Evolutionary conservation across 225 moss, liverwort and hornwort genomes (phyloP), one percentile per base, ranked within the genome.

Genomic region (Climacium dendroides): DNA sequence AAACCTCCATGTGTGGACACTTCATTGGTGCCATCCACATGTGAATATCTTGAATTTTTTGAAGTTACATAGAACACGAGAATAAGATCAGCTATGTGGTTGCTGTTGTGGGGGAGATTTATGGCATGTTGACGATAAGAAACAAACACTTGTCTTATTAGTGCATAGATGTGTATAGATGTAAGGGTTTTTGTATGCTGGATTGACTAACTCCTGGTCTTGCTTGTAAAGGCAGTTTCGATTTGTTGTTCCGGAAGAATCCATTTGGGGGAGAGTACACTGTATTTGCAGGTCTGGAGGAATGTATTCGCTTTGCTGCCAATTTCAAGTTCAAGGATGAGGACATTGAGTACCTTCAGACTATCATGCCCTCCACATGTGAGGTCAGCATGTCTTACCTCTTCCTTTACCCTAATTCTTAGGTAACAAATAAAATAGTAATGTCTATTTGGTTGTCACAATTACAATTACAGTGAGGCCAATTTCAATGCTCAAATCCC

Each of bases 211-310:
- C 75, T 60, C 39, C 15, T 71, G 9, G 50, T 66, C 25, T 85
- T 64, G 77, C 50, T 74, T 85, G 74, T 39, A 32, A 52, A 29
- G 35, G 81, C 94, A 98, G 98, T 85, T 98, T 98, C 80, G 98
- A 98, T 90, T 88, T 98, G 74, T 83, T 97, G 30, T 94, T 94
- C 83, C 96, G 98, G 79, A 98, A 97, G 91, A 98, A 97, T 92
- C 98, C 98, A 6, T 98, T 98, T 41, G 95, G 95, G 8, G 98
- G 96, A 86, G 98, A 98, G 84, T 98, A 96, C 62, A 98, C 98
- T 4, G 95, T 98, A 61, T 98, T 98, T 89, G 98, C 98, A 71
- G 98, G 98, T 50, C 91, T 98, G 19, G 98, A 96, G 78, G 98
- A 98, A 93, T 98, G 98, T 88, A 90, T 98, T 54, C 94, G 95